Evolutionary conservation across 805 yeast species (phyloP).

Genomic region (Lipomyces starkeyi): DNA sequence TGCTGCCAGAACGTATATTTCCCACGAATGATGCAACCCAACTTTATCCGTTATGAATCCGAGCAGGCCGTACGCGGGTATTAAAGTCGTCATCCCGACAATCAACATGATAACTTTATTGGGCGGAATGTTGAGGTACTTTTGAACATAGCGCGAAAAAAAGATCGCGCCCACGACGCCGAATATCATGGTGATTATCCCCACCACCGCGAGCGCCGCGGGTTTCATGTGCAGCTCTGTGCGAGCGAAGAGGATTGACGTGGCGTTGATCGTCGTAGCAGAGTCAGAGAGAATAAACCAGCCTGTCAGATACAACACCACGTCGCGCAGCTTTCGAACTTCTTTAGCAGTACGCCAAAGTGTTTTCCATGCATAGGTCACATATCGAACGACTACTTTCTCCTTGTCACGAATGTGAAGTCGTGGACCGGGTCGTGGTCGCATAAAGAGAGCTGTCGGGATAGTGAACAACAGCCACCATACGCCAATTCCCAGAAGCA

Average conservation of each 20-base stretch:
- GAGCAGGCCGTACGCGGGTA: conserved; percentile 73
- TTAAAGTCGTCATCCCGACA: conserved; percentile 65
- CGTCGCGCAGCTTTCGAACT: conserved; percentile 66
- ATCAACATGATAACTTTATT: conserved; percentile 58
- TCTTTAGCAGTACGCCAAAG: conserved; percentile 61
- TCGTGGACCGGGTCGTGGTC: conserved; percentile 53
- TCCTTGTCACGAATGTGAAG: conserved; percentile 38
- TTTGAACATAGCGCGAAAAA: conserved; percentile 42
- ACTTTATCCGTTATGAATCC: conserved; percentile 63
- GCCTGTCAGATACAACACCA: conserved; percentile 66
- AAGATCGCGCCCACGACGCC: conserved; percentile 71
- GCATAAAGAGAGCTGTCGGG: conserved; percentile 60
- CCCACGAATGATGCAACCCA: conserved; percentile 68
- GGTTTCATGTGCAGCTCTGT: conserved; percentile 73
- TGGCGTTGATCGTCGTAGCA: conserved; percentile 76
- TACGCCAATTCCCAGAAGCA: conserved; percentile 66
- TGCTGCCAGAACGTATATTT: conserved; percentile 69
- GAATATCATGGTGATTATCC: conserved; percentile 67
- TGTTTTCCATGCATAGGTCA: conserved; percentile 68
- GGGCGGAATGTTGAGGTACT: conserved; percentile 44
- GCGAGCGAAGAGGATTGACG: conserved; percentile 77
- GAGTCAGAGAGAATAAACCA: conserved; percentile 83
- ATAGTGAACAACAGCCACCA: conserved; percentile 81
- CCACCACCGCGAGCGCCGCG: conserved; percentile 65
- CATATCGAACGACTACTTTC: conserved; percentile 45